Evolutionary conservation across 179 eudicot genomes (phyloP).

Genomic region (Silene noctiflora): DNA sequence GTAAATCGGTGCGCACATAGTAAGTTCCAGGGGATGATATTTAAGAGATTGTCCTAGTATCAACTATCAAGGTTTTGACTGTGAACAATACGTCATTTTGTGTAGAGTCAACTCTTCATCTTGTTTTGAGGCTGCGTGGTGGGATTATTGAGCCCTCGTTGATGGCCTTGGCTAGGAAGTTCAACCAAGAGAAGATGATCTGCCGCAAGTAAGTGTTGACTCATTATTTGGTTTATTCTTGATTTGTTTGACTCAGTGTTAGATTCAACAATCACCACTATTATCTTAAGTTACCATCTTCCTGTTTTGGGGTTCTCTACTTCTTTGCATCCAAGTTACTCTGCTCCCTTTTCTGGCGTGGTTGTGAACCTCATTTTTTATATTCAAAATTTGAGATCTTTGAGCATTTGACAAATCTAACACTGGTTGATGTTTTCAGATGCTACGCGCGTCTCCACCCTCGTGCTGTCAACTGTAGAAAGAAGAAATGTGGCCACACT

Average conservation of each 20-base stretch:
- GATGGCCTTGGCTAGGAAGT: constrained; percentile 53
- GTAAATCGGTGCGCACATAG: too few species aligned
- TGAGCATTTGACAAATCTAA: background rate
- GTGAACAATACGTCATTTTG: too few species aligned
- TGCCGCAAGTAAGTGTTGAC: constrained; percentile 45
- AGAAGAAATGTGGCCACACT: constrained; percentile 61
- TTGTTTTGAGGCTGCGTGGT: constrained; percentile 52
- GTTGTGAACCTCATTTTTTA: too few species aligned
- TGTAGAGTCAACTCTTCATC: constrained; percentile 49
- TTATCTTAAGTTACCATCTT: too few species aligned
- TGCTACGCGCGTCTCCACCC: constrained; percentile 56
- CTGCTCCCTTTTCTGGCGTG: too few species aligned
- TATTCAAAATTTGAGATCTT: too few species aligned
- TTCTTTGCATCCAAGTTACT: too few species aligned
- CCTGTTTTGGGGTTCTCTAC: too few species aligned
- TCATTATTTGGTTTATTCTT: background rate
- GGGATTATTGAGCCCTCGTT: constrained; percentile 54
- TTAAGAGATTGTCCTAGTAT: background rate
- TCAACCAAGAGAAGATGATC: constrained; percentile 50
- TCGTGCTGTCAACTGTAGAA: constrained; percentile 50
- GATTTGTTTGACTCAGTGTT: background rate
- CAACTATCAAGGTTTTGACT: background rate
- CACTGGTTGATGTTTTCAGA: constrained; percentile 19
- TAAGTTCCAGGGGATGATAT: too few species aligned
- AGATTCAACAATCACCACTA: too few species aligned